These are phyloP conservation scores for Penicillium egyptiacum DNA, from an alignment of 495 filamentous ascomycete species.

Conservation along the genomic window DNA sequence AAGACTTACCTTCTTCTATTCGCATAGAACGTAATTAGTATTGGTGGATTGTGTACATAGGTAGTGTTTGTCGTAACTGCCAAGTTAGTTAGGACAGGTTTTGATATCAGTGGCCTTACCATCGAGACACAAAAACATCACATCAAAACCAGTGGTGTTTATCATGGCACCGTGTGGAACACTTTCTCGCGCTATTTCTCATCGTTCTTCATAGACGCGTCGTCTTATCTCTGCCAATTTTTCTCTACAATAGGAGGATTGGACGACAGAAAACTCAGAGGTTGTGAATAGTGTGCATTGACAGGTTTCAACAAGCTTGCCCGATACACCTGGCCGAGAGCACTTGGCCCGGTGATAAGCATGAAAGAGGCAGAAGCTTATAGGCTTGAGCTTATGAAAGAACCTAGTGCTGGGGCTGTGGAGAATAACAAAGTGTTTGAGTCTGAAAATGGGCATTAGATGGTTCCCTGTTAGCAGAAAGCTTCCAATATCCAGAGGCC, in stretches of 20 bases:
- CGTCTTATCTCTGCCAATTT: slow-evolving; percentile 58
- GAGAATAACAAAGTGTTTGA: slow-evolving; percentile 23
- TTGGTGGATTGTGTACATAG: background rate
- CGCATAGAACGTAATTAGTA: background rate
- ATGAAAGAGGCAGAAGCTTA: slow-evolving; percentile 47
- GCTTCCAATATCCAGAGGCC: background rate
- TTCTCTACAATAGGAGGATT: slow-evolving; percentile 51
- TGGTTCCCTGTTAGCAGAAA: background rate
- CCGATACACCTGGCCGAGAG: slow-evolving; percentile 18
- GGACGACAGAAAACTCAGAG: slow-evolving; percentile 25
- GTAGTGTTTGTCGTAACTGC: slow-evolving; percentile 37
- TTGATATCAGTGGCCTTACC: slow-evolving; percentile 17
- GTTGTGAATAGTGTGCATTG: background rate
- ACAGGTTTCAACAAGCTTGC: slow-evolving; percentile 9
- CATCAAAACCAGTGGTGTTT: too few relatives aligned
- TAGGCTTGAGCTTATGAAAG: slow-evolving; percentile 49
- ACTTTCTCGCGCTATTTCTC: slow-evolving; percentile 47
- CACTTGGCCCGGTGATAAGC: slow-evolving; percentile 35
- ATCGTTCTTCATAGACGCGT: slow-evolving; percentile 54
- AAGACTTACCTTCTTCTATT: background rate
- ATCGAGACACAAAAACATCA: slow-evolving; percentile 41
- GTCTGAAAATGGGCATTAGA: slow-evolving; percentile 25
- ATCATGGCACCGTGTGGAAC: too few relatives aligned
- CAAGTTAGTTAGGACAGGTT: slow-evolving; percentile 18
- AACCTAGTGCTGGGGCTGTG: slow-evolving; percentile 29